These are phyloP conservation scores for Amesomyces nigricolor DNA, from an alignment of 2,329 filamentous ascomycete species.

Conservation along the genomic window DNA sequence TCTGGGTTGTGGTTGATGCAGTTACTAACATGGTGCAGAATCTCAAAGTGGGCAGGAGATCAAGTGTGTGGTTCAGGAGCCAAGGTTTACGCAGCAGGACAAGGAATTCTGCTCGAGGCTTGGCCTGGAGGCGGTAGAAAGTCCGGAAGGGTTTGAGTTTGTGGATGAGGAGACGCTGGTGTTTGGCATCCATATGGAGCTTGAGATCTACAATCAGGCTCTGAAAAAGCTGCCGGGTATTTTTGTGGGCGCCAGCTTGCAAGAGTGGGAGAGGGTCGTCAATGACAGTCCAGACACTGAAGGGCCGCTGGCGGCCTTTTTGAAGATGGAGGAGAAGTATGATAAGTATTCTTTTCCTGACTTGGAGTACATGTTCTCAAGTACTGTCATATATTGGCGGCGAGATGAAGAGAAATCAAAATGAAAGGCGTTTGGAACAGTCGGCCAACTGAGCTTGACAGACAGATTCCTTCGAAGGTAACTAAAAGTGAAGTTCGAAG, in stretches of 20 bases:
- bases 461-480: too few species aligned
- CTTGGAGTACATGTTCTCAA: conserved; percentile 26
- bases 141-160: conserved; percentile 47
- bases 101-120: conserved; percentile 48
- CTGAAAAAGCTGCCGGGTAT: conserved; percentile 46
- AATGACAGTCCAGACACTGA: conserved; percentile 1
- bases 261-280: conserved; percentile 40
- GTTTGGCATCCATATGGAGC: conserved; percentile 58
- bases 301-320: conserved; percentile 13
- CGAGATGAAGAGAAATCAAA: background rate
- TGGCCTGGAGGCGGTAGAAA: conserved; percentile 46
- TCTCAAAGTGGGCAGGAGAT: conserved; percentile 31
- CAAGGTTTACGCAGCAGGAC: conserved; percentile 45
- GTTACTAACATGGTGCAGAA: conserved; percentile 20
- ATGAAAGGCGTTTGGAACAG: too few species aligned
- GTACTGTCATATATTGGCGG: conserved; percentile 24
- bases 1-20: background rate
- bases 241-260: conserved; percentile 52
- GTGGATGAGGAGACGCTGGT: conserved; percentile 48
- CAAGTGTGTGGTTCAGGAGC: conserved; percentile 49
- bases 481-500: too few species aligned
- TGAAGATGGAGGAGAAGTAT: conserved; percentile 19
- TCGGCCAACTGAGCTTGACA: too few species aligned
- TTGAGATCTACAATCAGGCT: conserved; percentile 46
- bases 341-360: conserved; percentile 24